Percentiles rank a stretch among this genome's conserved stretches.
Evolutionary conservation across 129 eudicot genomes (phyloP).

Genomic region (Centaurea solstitialis): DNA sequence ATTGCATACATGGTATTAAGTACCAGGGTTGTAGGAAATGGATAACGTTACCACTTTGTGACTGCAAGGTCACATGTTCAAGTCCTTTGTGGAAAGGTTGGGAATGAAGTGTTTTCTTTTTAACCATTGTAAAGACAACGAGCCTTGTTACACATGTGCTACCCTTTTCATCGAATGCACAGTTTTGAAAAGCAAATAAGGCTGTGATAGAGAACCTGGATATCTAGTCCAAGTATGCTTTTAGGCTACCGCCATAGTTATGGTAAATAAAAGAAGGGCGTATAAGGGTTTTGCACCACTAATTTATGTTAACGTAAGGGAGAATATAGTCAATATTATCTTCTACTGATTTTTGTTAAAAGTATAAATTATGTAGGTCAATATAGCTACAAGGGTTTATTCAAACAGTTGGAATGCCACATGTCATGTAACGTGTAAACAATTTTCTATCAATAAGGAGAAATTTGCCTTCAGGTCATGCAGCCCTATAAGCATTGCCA

Average conservation of each 20-base stretch:
- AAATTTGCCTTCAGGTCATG: not conserved
- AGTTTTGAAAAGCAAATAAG: not conserved
- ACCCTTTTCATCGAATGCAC: not conserved
- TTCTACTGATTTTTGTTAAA: not conserved
- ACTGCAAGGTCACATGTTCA: not conserved
- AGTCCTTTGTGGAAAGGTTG: not conserved
- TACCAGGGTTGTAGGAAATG: not conserved
- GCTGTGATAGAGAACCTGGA: not conserved
- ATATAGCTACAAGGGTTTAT: not conserved
- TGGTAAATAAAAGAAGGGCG: not conserved
- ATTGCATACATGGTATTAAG: not conserved
- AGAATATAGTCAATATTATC: not conserved
- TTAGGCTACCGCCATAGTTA: not conserved
- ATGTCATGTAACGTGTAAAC: not conserved
- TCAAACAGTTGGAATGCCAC: constrained; percentile 5
- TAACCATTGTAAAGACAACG: not conserved
- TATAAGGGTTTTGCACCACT: not conserved
- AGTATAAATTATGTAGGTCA: not conserved
- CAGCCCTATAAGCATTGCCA: not conserved
- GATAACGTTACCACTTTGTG: not conserved
- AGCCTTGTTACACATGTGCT: not conserved
- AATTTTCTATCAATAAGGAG: not conserved
- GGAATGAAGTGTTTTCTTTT: not conserved
- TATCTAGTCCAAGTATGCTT: not conserved
- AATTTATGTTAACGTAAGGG: not conserved